Percentiles rank a stretch among this genome's conserved stretches.
Evolutionary conservation across 1,139 yeast species (phyloP).

Genomic region (Protomyces lactucae-debilis): DNA sequence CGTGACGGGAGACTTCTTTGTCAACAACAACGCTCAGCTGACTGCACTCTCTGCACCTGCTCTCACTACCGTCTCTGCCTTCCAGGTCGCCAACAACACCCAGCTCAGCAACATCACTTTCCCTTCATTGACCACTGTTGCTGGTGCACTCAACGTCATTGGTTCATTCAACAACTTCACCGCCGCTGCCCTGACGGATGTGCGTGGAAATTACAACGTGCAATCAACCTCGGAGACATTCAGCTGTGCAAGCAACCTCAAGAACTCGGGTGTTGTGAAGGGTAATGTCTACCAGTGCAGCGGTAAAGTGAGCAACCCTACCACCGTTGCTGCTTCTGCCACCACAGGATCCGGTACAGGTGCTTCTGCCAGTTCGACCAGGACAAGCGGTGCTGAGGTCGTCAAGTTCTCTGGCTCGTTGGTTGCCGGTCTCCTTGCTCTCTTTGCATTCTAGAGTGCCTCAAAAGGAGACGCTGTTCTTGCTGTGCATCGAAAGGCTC

Average conservation of each 20-base stretch:
- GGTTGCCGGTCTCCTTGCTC: not conserved
- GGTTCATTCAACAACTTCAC: constrained; percentile 81
- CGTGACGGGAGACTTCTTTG: constrained; percentile 77
- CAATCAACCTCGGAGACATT: constrained; percentile 67
- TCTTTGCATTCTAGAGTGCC: not conserved
- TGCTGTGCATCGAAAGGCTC: not conserved
- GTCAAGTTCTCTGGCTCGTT: not conserved
- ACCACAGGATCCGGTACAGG: constrained; percentile 34
- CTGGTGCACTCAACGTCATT: constrained; percentile 77
- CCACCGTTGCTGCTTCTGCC: constrained; percentile 36
- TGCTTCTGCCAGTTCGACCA: no score
- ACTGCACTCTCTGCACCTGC: constrained; percentile 63
- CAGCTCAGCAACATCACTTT: constrained; percentile 60
- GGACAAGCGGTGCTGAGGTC: not conserved
- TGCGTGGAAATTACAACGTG: constrained; percentile 86
- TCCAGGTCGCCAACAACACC: constrained; percentile 78
- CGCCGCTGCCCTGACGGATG: constrained; percentile 64
- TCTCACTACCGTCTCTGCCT: constrained; percentile 67
- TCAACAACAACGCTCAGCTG: constrained; percentile 68
- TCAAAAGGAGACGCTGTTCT: not conserved
- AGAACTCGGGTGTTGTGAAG: constrained; percentile 47
- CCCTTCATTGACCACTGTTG: constrained; percentile 64
- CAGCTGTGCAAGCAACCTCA: constrained; percentile 52
- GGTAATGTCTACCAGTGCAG: constrained; percentile 52
- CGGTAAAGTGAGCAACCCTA: constrained; percentile 51